Percentiles rank a stretch among this genome's conserved stretches.
phyloP scores from a whole-genome alignment of 306 rosid genomes.

The Vigna reflexopilosa region DNA sequence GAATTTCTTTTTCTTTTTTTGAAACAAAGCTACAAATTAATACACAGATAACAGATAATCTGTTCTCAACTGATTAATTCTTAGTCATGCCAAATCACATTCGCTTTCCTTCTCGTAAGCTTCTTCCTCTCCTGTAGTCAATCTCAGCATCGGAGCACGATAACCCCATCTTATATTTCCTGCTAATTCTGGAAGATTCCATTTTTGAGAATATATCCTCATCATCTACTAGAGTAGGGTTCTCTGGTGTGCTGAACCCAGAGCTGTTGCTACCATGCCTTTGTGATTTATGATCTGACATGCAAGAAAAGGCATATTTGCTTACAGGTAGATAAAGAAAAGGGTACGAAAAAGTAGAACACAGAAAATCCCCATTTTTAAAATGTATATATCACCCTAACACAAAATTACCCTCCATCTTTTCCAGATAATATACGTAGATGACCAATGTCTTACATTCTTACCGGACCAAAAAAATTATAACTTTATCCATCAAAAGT shows the following conservation, averaged over 20 bases:
- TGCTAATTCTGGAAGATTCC: conserved; percentile 66
- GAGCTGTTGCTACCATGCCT: conserved; percentile 62
- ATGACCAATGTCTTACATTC: conserved; percentile 12
- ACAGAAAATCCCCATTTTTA: conserved; percentile 24
- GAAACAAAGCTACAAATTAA: conserved; percentile 55
- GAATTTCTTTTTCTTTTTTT: conserved; percentile 37
- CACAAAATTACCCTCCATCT: conserved; percentile 28
- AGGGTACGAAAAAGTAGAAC: conserved; percentile 14
- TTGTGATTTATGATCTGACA: conserved; percentile 66
- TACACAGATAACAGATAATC: conserved; percentile 56
- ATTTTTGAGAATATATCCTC: conserved; percentile 76
- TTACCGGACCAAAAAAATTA: not conserved
- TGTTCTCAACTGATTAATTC: conserved; percentile 50
- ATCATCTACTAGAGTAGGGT: conserved; percentile 49
- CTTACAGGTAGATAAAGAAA: conserved; percentile 37
- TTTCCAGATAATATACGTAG: conserved; percentile 36
- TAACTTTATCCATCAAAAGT: conserved; percentile 28
- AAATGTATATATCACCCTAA: conserved; percentile 15
- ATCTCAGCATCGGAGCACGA: conserved; percentile 98
- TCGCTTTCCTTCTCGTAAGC: conserved; percentile 75
- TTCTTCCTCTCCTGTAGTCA: conserved; percentile 94
- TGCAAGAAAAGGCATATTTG: conserved; percentile 43
- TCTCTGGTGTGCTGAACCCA: conserved; percentile 67
- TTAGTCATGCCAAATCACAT: conserved; percentile 66
- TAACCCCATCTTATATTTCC: conserved; percentile 73